Percentiles rank a stretch among this genome's conserved stretches.
Conservation (phyloP, 805 yeast species). For the Saturnispora gosingensis region DNA sequence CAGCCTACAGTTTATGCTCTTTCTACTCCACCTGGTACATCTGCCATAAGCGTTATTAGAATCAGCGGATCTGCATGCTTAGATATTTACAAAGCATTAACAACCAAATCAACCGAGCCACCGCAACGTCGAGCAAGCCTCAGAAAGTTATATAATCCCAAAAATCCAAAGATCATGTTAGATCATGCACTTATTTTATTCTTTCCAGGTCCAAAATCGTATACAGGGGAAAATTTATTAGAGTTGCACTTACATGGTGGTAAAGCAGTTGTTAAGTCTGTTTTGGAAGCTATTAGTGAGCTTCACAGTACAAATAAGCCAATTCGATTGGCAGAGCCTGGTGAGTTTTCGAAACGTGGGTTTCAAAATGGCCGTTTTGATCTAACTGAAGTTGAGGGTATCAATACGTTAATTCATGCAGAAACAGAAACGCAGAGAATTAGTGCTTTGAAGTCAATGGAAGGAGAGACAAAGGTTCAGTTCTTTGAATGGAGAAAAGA, state of each 20-base stretch:
- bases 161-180: slow-evolving; percentile 31
- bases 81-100: slow-evolving; percentile 37
- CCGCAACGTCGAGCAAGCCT: slow-evolving; percentile 48
- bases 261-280: slow-evolving; percentile 66
- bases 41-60: slow-evolving; percentile 84
- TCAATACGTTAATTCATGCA: slow-evolving; percentile 80
- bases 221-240: slow-evolving; percentile 85
- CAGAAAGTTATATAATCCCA: slow-evolving; percentile 37
- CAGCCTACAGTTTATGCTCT: slow-evolving; percentile 80
- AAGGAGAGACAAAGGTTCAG: slow-evolving; percentile 50
- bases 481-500: slow-evolving; percentile 60
- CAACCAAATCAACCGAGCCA: slow-evolving; percentile 33
- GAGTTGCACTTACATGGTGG: slow-evolving; percentile 97
- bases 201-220: slow-evolving; percentile 68
- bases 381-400: slow-evolving; percentile 84
- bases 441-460: slow-evolving; percentile 63
- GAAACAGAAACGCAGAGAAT: slow-evolving; percentile 85
- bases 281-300: slow-evolving; percentile 49
- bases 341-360: slow-evolving; percentile 85
- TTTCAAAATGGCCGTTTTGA: slow-evolving; percentile 79
- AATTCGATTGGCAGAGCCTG: slow-evolving; percentile 81
- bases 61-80: slow-evolving; percentile 63
- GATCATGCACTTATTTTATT: slow-evolving; percentile 71
- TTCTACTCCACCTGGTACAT: slow-evolving; percentile 70
- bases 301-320: slow-evolving; percentile 39